These are phyloP conservation scores for Pseudisothecium myosuroides DNA, from an alignment of 225 moss, liverwort and hornwort species.

Conservation along the genomic window DNA sequence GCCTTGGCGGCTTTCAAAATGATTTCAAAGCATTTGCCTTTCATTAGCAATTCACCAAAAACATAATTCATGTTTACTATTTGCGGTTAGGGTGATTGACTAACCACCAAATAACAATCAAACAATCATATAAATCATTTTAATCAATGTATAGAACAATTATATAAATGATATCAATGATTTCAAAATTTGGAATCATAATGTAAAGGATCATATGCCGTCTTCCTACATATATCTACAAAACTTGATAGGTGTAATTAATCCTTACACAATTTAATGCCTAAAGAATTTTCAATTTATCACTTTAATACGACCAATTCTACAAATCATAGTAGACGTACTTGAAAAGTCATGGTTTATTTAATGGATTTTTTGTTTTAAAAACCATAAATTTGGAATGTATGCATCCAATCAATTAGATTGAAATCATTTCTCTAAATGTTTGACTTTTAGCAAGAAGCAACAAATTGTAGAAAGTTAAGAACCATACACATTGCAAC, in stretches of 20 bases:
- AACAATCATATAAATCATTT: neutral
- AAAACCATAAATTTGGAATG: neutral
- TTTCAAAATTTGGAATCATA: neutral
- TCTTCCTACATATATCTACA: rapidly evolving
- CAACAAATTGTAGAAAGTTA: neutral
- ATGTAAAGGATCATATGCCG: neutral
- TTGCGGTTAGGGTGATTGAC: rapidly evolving
- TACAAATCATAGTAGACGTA: rapidly evolving
- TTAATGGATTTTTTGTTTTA: neutral
- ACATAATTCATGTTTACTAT: neutral
- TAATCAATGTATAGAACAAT: rapidly evolving
- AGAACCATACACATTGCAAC: rapidly evolving
- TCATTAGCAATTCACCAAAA: neutral
- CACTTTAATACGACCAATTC: neutral
- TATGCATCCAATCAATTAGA: neutral
- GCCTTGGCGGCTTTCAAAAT: too few species aligned
- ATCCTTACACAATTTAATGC: neutral
- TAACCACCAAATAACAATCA: neutral
- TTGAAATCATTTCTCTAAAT: neutral
- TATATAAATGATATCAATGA: neutral
- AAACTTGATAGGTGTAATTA: neutral
- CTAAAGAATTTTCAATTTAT: neutral
- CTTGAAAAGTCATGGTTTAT: neutral
- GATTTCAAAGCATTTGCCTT: neutral
- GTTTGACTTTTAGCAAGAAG: neutral